Percentiles rank a stretch among this genome's conserved stretches.
Conservation (phyloP, 2,329 filamentous ascomycete species). For the Ceratocystis harringtonii region DNA sequence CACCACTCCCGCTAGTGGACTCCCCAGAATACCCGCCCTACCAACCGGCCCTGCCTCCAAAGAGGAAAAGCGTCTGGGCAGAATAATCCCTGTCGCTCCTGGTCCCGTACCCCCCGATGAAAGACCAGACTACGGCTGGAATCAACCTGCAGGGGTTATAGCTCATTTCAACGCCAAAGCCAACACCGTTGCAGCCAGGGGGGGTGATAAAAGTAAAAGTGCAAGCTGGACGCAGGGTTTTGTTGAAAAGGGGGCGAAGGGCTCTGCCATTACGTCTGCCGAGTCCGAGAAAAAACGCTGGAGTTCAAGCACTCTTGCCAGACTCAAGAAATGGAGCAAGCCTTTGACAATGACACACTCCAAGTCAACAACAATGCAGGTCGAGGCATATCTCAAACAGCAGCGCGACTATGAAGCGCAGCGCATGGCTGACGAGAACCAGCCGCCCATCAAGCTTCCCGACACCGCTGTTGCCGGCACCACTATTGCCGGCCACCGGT, state of each 20-base stretch:
- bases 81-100: slow-evolving; percentile 13
- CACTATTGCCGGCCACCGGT: slow-evolving; percentile 38
- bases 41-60: slow-evolving; percentile 4
- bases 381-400: slow-evolving; percentile 13
- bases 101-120: slow-evolving; percentile 11
- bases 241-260: slow-evolving; percentile 6
- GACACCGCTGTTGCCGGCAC: slow-evolving; percentile 41
- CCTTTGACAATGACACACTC: slow-evolving; percentile 9
- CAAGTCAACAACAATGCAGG: slow-evolving; percentile 9
- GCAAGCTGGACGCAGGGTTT: slow-evolving; percentile 4
- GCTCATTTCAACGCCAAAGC: background rate
- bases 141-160: slow-evolving; percentile 7
- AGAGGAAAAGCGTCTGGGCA: slow-evolving; percentile 7
- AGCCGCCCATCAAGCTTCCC: slow-evolving; percentile 30
- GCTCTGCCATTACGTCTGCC: background rate
- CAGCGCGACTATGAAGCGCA: slow-evolving; percentile 18
- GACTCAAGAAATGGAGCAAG: slow-evolving; percentile 11
- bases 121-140: slow-evolving; percentile 17
- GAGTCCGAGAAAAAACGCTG: slow-evolving; percentile 15
- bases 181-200: background rate
- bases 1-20: background rate
- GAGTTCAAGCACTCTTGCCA: slow-evolving; percentile 13
- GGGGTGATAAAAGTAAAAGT: slow-evolving; percentile 7
- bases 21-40: background rate
- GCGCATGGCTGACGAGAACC: slow-evolving; percentile 18